Conservation (phyloP, 768 basidiomycete genomes). For the Serendipita sp. region DNA sequence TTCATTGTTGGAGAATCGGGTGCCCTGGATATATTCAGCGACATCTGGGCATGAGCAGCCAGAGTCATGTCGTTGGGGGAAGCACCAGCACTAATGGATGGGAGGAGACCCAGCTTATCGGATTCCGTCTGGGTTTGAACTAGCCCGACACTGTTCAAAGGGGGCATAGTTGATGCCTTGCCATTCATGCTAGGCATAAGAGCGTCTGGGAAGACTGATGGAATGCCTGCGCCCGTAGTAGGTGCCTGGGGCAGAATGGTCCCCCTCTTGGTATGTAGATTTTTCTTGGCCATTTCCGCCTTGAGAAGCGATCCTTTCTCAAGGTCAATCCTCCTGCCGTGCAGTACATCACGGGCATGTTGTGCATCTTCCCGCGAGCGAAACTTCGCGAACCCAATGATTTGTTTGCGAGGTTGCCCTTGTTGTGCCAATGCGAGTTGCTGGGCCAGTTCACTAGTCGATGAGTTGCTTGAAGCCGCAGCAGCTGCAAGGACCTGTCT, state of each 20-base stretch:
- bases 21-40: neutral
- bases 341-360: constrained; percentile 71
- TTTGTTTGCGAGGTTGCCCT: constrained; percentile 70
- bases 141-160: neutral
- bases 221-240: constrained; percentile 1
- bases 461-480: constrained; percentile 10
- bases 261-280: constrained; percentile 86
- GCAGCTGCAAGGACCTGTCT: constrained; percentile 5
- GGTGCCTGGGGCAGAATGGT: constrained; percentile 46
- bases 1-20: neutral
- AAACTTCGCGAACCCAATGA: constrained; percentile 97
- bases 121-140: neutral
- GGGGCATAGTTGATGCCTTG: too few relatives aligned
- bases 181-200: too few relatives aligned
- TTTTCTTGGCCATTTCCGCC: constrained; percentile 99
- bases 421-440: constrained; percentile 20
- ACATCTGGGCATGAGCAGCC: neutral
- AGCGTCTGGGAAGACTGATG: too few relatives aligned
- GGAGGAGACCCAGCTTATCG: neutral
- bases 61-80: neutral
- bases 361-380: constrained; percentile 73
- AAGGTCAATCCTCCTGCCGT: constrained; percentile 79
- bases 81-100: neutral
- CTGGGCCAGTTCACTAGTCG: constrained; percentile 10
- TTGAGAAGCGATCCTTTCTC: constrained; percentile 88